Base-by-base conservation (phyloP, 345 rosid species). In the Arabidopsis arenosa region DNA sequence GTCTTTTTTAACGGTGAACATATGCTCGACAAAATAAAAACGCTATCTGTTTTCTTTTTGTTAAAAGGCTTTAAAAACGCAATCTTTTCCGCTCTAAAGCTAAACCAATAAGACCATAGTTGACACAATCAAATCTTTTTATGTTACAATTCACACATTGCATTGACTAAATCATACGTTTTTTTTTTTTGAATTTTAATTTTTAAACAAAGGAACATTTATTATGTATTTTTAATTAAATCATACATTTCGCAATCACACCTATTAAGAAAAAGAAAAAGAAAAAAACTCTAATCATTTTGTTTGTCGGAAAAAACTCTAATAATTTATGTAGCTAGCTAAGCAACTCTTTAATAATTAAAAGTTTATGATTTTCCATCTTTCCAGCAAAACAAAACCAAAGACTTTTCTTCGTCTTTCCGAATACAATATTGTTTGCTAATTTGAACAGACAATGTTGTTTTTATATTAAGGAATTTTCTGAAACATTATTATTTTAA, bases 381-480 rank as follows among this genome's bases (percentile, higher is more conserved):
- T 64, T 77, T 77, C 76, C 80, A 77, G 80, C 66, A 63, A 76
- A 68, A 63, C 75, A 76, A 10, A 69, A 44, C 18, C 7, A 17
- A 62, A 55, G 58, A 76, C 71, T 55, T 62, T 43, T 15, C n/a
- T 3, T 15, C 8, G 23, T 8, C 48, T 66, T 47, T 69, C n/a
- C 17, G 33, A 40, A 33, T 47, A 63, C 51, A 56, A 35, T 2
- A 55, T 2, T 11, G 32, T 10, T 43, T 63, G 58, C 32, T 26
- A 64, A 69, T 44, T 62, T n/a, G 58, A 53, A 54, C 70, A 76
- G 55, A 62, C 65, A 76, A 69, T 35, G 15, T 10, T 36, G 5
- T 35, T 15, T 12, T 12, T 1, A 15, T 2, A 66, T 6, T 6
- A n/a, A 47, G 13, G 5, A 66, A 59, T 65, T 35, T 35, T 10